Evolutionary conservation across 169 alveolate species (phyloP), one percentile per base, ranked within the genome.

Genomic region (Babesia gibsoni): DNA sequence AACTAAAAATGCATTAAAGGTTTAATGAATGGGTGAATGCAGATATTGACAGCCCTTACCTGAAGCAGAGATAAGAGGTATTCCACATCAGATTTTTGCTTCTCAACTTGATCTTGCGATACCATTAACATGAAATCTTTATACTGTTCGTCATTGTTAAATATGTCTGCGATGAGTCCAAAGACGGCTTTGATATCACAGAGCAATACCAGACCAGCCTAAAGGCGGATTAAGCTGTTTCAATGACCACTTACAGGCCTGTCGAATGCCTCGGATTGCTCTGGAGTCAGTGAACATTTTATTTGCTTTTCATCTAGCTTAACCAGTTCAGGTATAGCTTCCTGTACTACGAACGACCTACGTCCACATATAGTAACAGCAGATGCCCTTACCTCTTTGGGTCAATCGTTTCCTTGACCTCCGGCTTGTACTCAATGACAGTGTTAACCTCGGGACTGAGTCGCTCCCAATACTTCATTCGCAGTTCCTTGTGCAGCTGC

Each of bases 341-440:
- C 86, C 66, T 77, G 86, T 14, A 77, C 86, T 14, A 77, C 67
- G 57, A 77, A 77, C 27, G 73, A 49, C 81, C 86, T 77, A 35
- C 23, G 22, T 4, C 6, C 10, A 6, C n/a, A 30, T 10, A 42
- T 32, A 10, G 6, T 4, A 4, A 0, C 29, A 10, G 23, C 23
- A 2, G 32, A 2, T 1, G 20, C 4, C 9, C 18, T n/a, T 67
- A 65, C 86, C 86, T 77, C 50, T 58, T 77, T 8, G 86, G 86
- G 67, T 77, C 86, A 58, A 77, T 67, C n/a, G 29, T 14, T 14
- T 9, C 53, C 22, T 57, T 23, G 9, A 27, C 35, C 14, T 67
- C 80, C 23, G 70, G 48, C 25, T 66, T 32, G 68, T 48, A 77
- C 39, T 39, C 36, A n/a, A 77, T 37, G 52, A 63, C 57, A 22